Evolutionary conservation across 1,139 yeast genomes (phyloP), one percentile per base, ranked within the genome.

Genomic region (Kodamaea anthophila): DNA sequence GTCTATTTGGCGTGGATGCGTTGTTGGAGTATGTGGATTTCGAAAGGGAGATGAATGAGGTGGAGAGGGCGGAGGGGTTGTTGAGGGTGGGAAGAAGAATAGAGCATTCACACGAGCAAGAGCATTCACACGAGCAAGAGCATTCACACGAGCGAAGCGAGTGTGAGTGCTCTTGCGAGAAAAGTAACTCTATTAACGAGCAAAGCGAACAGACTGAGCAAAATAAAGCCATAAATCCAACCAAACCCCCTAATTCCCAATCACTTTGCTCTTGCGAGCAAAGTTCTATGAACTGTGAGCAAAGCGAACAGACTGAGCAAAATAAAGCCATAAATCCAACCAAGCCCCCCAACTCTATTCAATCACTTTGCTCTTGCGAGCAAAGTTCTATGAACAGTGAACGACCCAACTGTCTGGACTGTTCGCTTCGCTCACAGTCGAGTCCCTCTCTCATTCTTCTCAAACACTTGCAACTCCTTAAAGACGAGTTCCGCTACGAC

Each of bases 41-140:
- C 41, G 98, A 91, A 52, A 64, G 60, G 26, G 64, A 64, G 15
- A 52, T 84, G 21, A 83, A 80, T n/a, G 96, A 91, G 40, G 55
- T 63, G 20, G 81, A 74, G 2, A 58, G 97, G 25, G 72, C 80
- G 15, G 61, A 76, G 19, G 80, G 76, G 0, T 66, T 88, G 8
- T 77, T 62, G 41, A 70, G 71, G 24, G 41, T 82, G 13, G 84
- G 82, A 0, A 26, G 12, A 10, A 27, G 18, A 12, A 9, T 28
- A 1, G 18, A 16, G 18, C 8, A 16, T 6, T 6, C 6, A 9
- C 6, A 16, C 6, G 18, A 16, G 2, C 16, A 22, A 12, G 26
- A 22, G 5, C 31, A 33, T 8, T 31, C 30, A 10, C 50, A 46
- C 13, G 37, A 11, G 30, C 77, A 7, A 7, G 13, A 23, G 25